phyloP scores from a whole-genome alignment of 306 rosid genomes.

The Vigna reflexopilosa region DNA sequence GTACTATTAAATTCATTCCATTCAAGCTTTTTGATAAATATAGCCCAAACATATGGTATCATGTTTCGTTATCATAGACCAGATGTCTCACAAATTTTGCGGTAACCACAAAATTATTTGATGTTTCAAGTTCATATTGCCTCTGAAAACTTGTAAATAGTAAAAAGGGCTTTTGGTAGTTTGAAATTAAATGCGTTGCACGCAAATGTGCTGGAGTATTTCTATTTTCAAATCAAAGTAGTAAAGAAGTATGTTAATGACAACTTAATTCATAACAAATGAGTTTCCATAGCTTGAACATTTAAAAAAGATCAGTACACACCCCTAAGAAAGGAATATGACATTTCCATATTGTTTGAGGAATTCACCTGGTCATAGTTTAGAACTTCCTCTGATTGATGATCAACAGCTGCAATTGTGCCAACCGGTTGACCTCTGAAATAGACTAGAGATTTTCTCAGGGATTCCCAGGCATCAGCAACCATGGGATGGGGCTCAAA shows the following conservation, averaged over 20 bases:
- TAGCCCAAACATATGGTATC: neutral
- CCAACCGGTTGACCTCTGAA: constrained; percentile 82
- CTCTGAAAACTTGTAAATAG: neutral
- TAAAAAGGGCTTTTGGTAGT: neutral
- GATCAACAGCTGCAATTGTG: constrained; percentile 87
- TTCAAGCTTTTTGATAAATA: neutral
- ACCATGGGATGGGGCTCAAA: constrained; percentile 98
- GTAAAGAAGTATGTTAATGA: neutral
- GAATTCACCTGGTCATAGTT: constrained; percentile 84
- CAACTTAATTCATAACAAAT: neutral
- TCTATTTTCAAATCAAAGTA: constrained; percentile 20
- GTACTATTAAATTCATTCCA: constrained; percentile 11
- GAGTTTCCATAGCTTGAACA: neutral
- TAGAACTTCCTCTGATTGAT: constrained; percentile 84
- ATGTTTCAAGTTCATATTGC: constrained; percentile 33
- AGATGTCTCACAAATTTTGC: neutral
- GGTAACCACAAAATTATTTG: neutral
- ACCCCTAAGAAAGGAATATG: neutral
- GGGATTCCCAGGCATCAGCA: constrained; percentile 94
- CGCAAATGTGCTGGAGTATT: neutral
- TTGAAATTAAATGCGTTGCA: neutral
- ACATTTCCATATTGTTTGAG: constrained; percentile 1
- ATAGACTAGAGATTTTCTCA: constrained; percentile 75
- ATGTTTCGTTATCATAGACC: neutral
- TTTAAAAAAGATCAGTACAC: neutral